These are phyloP conservation scores for Metarhizium rileyi DNA, from an alignment of 2,329 filamentous ascomycete genomes.

Conservation along the genomic window DNA sequence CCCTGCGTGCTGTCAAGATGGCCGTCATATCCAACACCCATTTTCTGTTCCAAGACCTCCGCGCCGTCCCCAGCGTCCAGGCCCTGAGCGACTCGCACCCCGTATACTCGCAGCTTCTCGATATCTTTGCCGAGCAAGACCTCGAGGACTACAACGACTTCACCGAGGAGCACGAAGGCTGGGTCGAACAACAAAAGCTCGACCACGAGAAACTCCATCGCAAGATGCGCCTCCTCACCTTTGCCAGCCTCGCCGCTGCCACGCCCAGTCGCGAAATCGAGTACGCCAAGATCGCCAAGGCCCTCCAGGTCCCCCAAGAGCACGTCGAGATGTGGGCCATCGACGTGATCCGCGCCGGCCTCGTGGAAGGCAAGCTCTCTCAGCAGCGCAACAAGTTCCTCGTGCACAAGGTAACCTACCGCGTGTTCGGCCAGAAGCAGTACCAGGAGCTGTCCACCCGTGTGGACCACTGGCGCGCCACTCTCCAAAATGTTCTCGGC, in stretches of 20 bases:
- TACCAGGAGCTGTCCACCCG: conserved; percentile 90
- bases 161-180: conserved; percentile 80
- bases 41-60: conserved; percentile 72
- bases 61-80: conserved; percentile 74
- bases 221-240: conserved; percentile 93
- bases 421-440: conserved; percentile 95
- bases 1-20: conserved; percentile 46
- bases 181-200: conserved; percentile 65
- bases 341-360: conserved; percentile 88
- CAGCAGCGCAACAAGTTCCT: conserved; percentile 90
- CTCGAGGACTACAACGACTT: conserved; percentile 96
- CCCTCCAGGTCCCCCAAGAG: conserved; percentile 69
- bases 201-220: conserved; percentile 69
- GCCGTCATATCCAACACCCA: conserved; percentile 43
- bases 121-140: conserved; percentile 89
- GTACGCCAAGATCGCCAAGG: conserved; percentile 74
- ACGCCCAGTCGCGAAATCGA: conserved; percentile 79
- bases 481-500: conserved; percentile 65
- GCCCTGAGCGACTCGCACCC: conserved; percentile 77
- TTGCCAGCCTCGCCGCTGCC: conserved; percentile 78
- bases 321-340: conserved; percentile 99
- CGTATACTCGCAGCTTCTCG: conserved; percentile 81
- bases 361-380: conserved; percentile 93
- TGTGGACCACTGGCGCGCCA: conserved; percentile 83
- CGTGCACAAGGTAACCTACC: conserved; percentile 91